phyloP scores from a whole-genome alignment of 768 basidiomycete genomes.

The Panaeolus cyanescens region DNA sequence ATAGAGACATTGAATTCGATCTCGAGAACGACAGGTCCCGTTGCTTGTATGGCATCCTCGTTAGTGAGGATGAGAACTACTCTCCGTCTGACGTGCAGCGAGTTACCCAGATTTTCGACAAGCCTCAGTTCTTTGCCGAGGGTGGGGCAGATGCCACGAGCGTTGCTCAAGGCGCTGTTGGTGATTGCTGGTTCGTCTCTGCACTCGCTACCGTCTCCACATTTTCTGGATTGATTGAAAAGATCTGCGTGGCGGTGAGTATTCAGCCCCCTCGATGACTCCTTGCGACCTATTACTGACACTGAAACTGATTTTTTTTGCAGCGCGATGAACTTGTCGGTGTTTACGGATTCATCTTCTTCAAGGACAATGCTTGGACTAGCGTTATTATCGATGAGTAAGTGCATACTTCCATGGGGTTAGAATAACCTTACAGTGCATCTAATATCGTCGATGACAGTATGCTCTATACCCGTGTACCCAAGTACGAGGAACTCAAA shows the following conservation, averaged over 20 bases:
- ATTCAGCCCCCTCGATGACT: no score
- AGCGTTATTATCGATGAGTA: conserved; percentile 60
- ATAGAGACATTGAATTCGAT: conserved; percentile 58
- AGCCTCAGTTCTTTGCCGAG: conserved; percentile 49
- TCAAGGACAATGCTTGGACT: conserved; percentile 52
- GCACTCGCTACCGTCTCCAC: conserved; percentile 52
- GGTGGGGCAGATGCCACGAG: conserved; percentile 39
- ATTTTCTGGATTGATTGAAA: conserved; percentile 45
- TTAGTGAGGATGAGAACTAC: conserved; percentile 16
- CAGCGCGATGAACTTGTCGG: conserved; percentile 54
- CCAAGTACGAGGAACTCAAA: conserved; percentile 53
- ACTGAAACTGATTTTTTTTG: conserved; percentile 1
- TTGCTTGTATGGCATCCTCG: conserved; percentile 38
- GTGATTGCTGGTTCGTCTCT: conserved; percentile 57
- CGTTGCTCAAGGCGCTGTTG: conserved; percentile 50
- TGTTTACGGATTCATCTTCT: conserved; percentile 62
- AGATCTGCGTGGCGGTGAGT: conserved; percentile 44
- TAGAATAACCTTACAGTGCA: no score
- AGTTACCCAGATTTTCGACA: conserved; percentile 52
- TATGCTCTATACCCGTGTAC: conserved; percentile 48
- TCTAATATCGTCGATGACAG: conserved; percentile 38
- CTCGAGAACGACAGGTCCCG: conserved; percentile 52
- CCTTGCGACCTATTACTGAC: not conserved
- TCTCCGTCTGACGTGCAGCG: conserved; percentile 34
- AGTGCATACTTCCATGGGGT: conserved; percentile 11